A percentile compares a stretch with the other conserved stretches of the same genome.
Conservation (phyloP, 371 early-diverging fungal genomes). For the Catenaria anguillulae region DNA sequence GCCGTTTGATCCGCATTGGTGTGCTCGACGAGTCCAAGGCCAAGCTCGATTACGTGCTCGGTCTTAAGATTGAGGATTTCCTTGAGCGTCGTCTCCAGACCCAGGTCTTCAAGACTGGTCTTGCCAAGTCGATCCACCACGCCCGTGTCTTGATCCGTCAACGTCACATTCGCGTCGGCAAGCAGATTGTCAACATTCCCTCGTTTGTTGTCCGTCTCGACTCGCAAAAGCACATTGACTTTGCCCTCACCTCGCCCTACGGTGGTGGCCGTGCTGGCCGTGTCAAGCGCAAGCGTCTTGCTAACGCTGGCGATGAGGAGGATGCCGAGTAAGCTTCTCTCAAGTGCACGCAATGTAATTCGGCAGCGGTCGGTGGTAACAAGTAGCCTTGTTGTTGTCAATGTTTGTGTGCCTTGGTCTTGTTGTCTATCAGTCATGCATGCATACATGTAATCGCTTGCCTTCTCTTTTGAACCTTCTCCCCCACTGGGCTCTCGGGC, state of each 20-base stretch:
- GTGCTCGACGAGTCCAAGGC: slow-evolving; percentile 93
- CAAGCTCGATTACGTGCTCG: slow-evolving; percentile 98
- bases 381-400: too few relatives aligned
- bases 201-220: slow-evolving; percentile 31
- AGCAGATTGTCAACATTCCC: slow-evolving; percentile 88
- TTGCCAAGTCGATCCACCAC: slow-evolving; percentile 99
- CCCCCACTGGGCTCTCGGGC: too few relatives aligned
- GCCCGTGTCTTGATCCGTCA: slow-evolving; percentile 98
- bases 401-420: too few relatives aligned
- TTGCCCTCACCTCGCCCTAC: slow-evolving; percentile 92
- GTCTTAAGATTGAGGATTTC: slow-evolving; percentile 96
- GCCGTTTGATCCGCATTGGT: slow-evolving; percentile 95
- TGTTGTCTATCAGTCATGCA: too few relatives aligned
- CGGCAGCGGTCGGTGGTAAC: too few relatives aligned
- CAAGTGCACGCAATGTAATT: too few relatives aligned
- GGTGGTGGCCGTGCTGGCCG: slow-evolving; percentile 98
- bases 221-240: slow-evolving; percentile 98
- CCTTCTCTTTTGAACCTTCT: too few relatives aligned
- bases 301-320: slow-evolving; percentile 43
- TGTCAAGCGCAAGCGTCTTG: slow-evolving; percentile 84
- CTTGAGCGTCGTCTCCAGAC: slow-evolving; percentile 99
- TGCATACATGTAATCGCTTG: too few relatives aligned
- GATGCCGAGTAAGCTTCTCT: too few relatives aligned
- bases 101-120: slow-evolving; percentile 96
- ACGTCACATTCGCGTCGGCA: slow-evolving; percentile 96